Base-by-base conservation (phyloP, 805 yeast species). In the Spencermartinsiella europaea region DNA sequence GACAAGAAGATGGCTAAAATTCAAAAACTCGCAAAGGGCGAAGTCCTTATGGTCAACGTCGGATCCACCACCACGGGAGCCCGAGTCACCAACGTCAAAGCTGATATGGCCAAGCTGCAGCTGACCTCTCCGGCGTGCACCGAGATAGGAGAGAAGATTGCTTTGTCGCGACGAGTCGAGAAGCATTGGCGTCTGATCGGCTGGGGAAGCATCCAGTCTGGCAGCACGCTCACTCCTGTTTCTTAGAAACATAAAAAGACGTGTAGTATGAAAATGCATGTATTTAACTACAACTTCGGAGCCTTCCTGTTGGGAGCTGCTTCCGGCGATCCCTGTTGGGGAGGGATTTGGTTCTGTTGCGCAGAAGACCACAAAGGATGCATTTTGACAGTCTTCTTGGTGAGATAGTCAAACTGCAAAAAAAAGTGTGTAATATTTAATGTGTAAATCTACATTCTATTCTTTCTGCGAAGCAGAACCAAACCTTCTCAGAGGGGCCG, bases 61-160 rank as follows among this genome's bases (percentile, higher is more conserved):
- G 99, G 99, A 54, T 93, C 99, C 21, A 93, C 98, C 42, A 97
- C 99, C 46, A 88, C 98, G 27, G 99, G 99, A 72, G 99, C 99
- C 47, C 85, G 97, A 70, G 99, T 93, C 56, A 84, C 89, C 58
- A 95, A 96, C 42, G 98, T 93, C 46, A 86, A 88, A 70, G 98
- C 98, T 51, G 99, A 93, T 79, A 88, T 95, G 96, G 99, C 99
- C 39, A 87, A 96, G 77, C 77, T 93, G 64, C 89, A 88, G 65
- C 79, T 93, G 66, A 91, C 98, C 40, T 83, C 96, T 40, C 99
- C 99, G 47, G 99, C 98, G 41, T 93, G 99, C 81, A 91, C 99
- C 34, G 97, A 91, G 75, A 78, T 91, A 43, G 87, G 95, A 58
- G 99, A 93, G 75, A 91, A 93, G 83, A 91, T 93, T 69, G 99